phyloP scores from a whole-genome alignment of 495 filamentous ascomycete genomes.

The Tuber magnatum region DNA sequence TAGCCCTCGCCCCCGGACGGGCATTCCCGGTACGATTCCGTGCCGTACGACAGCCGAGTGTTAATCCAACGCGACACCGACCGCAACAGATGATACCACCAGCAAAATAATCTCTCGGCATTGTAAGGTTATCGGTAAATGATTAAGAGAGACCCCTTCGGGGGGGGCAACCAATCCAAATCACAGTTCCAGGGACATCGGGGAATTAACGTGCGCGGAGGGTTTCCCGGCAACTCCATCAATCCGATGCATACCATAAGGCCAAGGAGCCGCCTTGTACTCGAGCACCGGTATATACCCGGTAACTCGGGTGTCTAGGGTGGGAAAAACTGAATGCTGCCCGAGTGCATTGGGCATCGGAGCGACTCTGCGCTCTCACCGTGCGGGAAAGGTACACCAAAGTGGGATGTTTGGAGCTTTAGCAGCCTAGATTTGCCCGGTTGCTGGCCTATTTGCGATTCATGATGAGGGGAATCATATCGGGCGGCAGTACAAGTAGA shows the following conservation, averaged over 20 bases:
- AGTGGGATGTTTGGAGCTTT: background rate
- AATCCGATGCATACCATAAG: background rate
- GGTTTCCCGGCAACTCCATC: background rate
- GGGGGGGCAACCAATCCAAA: background rate
- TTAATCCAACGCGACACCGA: no score
- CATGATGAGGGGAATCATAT: background rate
- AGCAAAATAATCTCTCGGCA: background rate
- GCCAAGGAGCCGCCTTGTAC: background rate
- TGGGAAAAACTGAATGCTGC: background rate
- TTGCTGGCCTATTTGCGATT: background rate
- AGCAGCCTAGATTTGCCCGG: background rate
- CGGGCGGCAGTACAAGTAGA: background rate
- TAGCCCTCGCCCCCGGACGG: no score
- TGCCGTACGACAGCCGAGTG: no score
- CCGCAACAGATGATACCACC: no score
- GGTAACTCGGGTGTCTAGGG: background rate
- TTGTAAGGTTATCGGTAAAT: background rate
- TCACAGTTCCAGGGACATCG: background rate
- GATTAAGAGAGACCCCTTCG: background rate
- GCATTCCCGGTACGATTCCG: no score
- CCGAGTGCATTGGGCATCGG: no score
- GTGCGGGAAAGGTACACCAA: background rate
- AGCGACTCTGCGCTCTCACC: background rate
- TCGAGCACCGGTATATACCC: background rate
- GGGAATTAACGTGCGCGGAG: background rate